Evolutionary conservation across 495 filamentous ascomycete species (phyloP).

Genomic region (Amorphotheca resinae): DNA sequence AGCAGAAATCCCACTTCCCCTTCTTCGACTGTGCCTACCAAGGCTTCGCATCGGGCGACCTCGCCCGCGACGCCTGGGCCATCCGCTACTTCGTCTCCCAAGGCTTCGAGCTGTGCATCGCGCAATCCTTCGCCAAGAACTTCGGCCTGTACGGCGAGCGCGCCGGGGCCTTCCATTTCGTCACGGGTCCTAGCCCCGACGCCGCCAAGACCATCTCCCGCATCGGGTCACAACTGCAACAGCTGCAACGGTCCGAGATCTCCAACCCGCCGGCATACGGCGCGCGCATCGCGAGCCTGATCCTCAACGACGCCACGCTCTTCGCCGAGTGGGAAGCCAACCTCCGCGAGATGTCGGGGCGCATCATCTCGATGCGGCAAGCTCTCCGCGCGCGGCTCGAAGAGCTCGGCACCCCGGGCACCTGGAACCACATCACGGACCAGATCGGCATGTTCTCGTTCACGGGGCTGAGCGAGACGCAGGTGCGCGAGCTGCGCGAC

Average conservation of each 20-base stretch:
- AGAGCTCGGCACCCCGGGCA: slow-evolving; percentile 70
- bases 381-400: slow-evolving; percentile 66
- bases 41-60: slow-evolving; percentile 89
- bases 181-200: slow-evolving; percentile 58
- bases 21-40: slow-evolving; percentile 99
- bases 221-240: slow-evolving; percentile 79
- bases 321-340: slow-evolving; percentile 95
- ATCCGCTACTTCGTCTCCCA: slow-evolving; percentile 87
- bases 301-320: slow-evolving; percentile 70
- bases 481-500: slow-evolving; percentile 68
- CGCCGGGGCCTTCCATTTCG: slow-evolving; percentile 91
- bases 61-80: slow-evolving; percentile 74
- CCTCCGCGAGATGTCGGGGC: slow-evolving; percentile 82
- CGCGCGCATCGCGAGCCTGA: slow-evolving; percentile 67
- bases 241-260: slow-evolving; percentile 93
- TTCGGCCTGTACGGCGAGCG: slow-evolving; percentile 96
- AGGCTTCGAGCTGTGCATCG: slow-evolving; percentile 91
- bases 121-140: slow-evolving; percentile 98
- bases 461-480: slow-evolving; percentile 75
- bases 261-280: slow-evolving; percentile 93
- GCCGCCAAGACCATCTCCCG: slow-evolving; percentile 47
- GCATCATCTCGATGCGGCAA: slow-evolving; percentile 82
- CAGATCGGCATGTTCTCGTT: slow-evolving; percentile 99
- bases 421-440: slow-evolving; percentile 92
- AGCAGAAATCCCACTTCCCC: slow-evolving; percentile 72